These are phyloP conservation scores for Globisporangium mamillatum DNA, from an alignment of 352 stramenopile genomes.

Conservation along the genomic window DNA sequence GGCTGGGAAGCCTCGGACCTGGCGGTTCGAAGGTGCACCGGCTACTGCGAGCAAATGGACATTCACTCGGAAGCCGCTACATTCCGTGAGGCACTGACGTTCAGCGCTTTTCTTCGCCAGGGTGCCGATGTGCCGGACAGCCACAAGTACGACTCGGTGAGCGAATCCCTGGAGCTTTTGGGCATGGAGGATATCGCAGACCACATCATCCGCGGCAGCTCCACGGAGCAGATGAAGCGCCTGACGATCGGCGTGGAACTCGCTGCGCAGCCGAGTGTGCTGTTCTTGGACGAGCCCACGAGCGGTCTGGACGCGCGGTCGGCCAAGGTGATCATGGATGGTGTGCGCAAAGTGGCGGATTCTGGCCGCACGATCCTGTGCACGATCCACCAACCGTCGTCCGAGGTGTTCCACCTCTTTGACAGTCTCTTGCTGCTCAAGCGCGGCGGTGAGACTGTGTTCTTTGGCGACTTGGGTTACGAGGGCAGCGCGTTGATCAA, in stretches of 20 bases:
- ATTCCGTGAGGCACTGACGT: slow-evolving; percentile 90
- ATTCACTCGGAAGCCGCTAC: slow-evolving; percentile 89
- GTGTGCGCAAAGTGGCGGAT: slow-evolving; percentile 84
- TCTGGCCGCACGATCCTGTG: slow-evolving; percentile 82
- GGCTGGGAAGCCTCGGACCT: slow-evolving; percentile 48
- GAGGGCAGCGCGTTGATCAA: slow-evolving; percentile 35
- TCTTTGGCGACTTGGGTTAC: slow-evolving; percentile 43
- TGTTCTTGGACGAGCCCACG: slow-evolving; percentile 92
- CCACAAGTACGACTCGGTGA: slow-evolving; percentile 51
- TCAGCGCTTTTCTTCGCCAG: slow-evolving; percentile 88
- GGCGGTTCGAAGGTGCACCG: slow-evolving; percentile 52
- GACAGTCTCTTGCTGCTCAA: slow-evolving; percentile 87
- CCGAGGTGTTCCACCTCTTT: slow-evolving; percentile 89
- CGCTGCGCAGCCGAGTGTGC: slow-evolving; percentile 77
- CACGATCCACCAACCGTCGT: slow-evolving; percentile 92
- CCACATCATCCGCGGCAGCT: slow-evolving; percentile 54
- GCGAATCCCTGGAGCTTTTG: slow-evolving; percentile 54
- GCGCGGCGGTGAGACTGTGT: slow-evolving; percentile 57
- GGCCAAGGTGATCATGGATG: slow-evolving; percentile 86
- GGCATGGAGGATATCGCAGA: slow-evolving; percentile 57
- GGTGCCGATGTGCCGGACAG: slow-evolving; percentile 29
- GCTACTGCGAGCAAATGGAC: slow-evolving; percentile 89
- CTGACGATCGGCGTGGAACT: slow-evolving; percentile 90
- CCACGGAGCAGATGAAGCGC: slow-evolving; percentile 63
- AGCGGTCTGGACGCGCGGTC: slow-evolving; percentile 85